Base-by-base conservation (phyloP, 2,329 filamentous ascomycete genomes). In the Aspergillus awamori region DNA sequence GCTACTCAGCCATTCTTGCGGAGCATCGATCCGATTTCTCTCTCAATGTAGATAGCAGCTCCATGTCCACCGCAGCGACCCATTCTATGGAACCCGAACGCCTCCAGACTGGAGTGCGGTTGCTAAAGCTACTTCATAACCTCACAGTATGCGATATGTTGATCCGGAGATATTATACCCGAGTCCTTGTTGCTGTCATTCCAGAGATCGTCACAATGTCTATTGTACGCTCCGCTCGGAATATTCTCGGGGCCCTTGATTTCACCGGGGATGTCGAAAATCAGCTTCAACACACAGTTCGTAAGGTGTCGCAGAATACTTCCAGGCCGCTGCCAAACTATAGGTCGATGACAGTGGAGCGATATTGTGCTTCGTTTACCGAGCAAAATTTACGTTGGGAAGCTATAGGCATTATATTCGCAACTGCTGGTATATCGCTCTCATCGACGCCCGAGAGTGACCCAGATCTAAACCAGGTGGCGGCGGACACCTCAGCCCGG, bases 331-430 rank as follows among this genome's bases (percentile, higher is more conserved):
- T 76, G 62, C 62, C 58, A 2, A 65, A 65, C 1, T 66, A 73
- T 48, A 61, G 63, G 30, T 61, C 64, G 0, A 76, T 75, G 72
- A 72, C 69, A 2, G 61, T 71, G 2, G 63, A 71, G n/a, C 71
- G 76, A 8, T 76, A 76, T 52, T 71, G 65, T 48, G 60, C 63
- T 5, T 68, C 70, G 0, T 72, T 74, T 38, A 72, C 68, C 1
- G 72, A 68, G 5, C 51, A 64, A 4, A 76, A 76, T 49, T 65
- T 74, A 24, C 74, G 78, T 10, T 80, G 78, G 78, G 79, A 80
- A 52, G 75, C 75, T 0, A 53, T 81, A 1, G 77, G 76, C 1
- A 68, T 77, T 41, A 74, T 81, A 8, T 71, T 81, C 20, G 70
- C 76, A 4, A 69, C 74, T n/a, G 70, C 75, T 11, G 74, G 76